Evolutionary conservation across 306 rosid genomes (phyloP).

Genomic region (Echinosophora koreensis): DNA sequence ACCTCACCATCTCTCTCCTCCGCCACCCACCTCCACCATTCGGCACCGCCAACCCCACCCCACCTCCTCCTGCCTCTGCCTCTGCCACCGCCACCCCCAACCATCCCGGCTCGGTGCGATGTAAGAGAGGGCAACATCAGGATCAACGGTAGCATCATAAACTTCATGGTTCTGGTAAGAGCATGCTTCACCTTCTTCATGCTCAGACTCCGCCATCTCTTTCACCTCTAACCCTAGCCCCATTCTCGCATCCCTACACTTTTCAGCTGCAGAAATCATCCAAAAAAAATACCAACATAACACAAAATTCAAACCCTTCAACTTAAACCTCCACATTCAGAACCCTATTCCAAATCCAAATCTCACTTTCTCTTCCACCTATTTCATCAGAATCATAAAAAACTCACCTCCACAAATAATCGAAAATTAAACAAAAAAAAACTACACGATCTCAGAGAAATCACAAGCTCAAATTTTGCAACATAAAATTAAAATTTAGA

Average conservation of each 20-base stretch:
- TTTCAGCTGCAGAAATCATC: conserved; percentile 63
- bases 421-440: conserved; percentile 22
- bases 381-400: conserved; percentile 44
- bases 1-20: too few species aligned
- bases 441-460: conserved; percentile 66
- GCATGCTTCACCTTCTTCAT: conserved; percentile 97
- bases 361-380: conserved; percentile 56
- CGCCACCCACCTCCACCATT: too few species aligned
- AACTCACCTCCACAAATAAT: conserved; percentile 44
- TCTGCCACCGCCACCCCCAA: too few species aligned
- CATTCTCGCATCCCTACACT: conserved; percentile 79
- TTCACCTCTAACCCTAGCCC: conserved; percentile 63
- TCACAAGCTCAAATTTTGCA: conserved; percentile 41
- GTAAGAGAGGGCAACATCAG: conserved; percentile 86
- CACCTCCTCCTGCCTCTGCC: too few species aligned
- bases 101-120: conserved; percentile 48
- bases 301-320: conserved; percentile 56
- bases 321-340: conserved; percentile 57
- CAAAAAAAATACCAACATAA: neutral
- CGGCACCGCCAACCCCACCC: too few species aligned
- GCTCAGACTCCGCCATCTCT: conserved; percentile 93
- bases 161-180: conserved; percentile 75
- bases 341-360: conserved; percentile 54
- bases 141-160: conserved; percentile 77
- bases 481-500: neutral